Base-by-base conservation (phyloP, 2,329 filamentous ascomycete genomes). In the Hymenoscyphus albidus region DNA sequence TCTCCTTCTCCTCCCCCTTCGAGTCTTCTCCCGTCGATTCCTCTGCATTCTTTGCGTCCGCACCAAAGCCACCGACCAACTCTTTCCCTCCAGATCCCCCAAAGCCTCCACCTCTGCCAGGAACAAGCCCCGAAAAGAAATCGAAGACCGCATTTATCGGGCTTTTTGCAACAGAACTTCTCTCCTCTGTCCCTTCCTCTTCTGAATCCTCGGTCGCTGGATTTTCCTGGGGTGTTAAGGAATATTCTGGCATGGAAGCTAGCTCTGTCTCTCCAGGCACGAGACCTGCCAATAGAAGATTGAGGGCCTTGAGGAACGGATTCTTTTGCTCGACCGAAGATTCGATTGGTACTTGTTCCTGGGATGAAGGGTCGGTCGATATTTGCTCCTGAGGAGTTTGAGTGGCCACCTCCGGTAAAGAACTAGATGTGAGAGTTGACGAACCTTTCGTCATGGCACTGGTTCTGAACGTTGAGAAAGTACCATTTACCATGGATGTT, bases 361-460 rank as follows among this genome's bases (percentile, higher is more conserved):
- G 35, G 9, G 35, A 35, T 7, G 35, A 10, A 35, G 35, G 5
- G 9, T 35, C 35, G 35, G 35, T 35, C 35, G 48, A 12, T 16
- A 4, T 44, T 44, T 44, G 42, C n/a, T 54, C 48, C 18, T 54
- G 48, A 22, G 48, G 48, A 13, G 13, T 54, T 27, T 54, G 48
- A 27, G 48, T 54, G 18, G 18, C n/a, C 18, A 54, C 18, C 22
- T 9, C 13, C 18, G 18, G n/a, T 9, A n/a, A 12, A 12, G 48
- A 54, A 54, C 18, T 54, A 27, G n/a, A 27, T 22, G 18, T 54
- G 10, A 54, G 48, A 27, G 35, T 35, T 35, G 48, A 54, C 18
- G 48, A 54, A 54, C 48, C 18, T 54, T 54, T 54, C 39, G 39
- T 48, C 58, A 31, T 59, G 16, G 35, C 58, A n/a, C 58, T 54